Percentiles rank a stretch among this genome's conserved stretches.
phyloP scores from a whole-genome alignment of 2,329 filamentous ascomycete species.

The Cladorrhinum sp. region DNA sequence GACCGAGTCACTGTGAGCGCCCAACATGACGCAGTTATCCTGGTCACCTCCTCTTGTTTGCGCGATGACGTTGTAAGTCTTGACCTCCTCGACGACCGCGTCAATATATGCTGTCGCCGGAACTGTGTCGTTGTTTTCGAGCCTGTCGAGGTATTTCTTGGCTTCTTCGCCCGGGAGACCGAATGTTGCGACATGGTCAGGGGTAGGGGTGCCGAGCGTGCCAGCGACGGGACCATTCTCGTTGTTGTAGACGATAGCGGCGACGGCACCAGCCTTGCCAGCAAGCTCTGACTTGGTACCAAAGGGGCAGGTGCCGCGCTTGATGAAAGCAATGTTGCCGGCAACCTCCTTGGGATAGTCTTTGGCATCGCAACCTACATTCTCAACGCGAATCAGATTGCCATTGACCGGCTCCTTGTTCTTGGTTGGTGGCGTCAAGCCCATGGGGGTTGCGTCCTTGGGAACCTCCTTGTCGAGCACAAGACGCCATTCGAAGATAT shows the following conservation, averaged over 20 bases:
- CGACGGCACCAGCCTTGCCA: conserved; percentile 65
- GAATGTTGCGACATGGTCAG: conserved; percentile 64
- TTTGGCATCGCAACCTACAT: conserved; percentile 59
- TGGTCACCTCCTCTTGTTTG: conserved; percentile 59
- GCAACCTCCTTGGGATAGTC: conserved; percentile 61
- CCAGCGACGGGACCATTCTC: conserved; percentile 61
- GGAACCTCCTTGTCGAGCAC: conserved; percentile 53
- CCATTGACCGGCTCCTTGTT: conserved; percentile 58
- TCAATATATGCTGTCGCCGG: conserved; percentile 59
- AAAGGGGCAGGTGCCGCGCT: conserved; percentile 68
- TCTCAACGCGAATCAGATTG: conserved; percentile 57
- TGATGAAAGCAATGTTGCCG: conserved; percentile 68
- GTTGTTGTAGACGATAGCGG: conserved; percentile 73
- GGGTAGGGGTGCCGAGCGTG: conserved; percentile 62
- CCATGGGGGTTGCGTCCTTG: conserved; percentile 54
- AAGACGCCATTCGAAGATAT: conserved; percentile 57
- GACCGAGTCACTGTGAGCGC: conserved; percentile 63
- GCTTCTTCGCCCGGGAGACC: conserved; percentile 62
- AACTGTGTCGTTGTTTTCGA: conserved; percentile 50
- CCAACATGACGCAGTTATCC: conserved; percentile 64
- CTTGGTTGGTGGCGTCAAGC: conserved; percentile 64
- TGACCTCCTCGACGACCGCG: conserved; percentile 51
- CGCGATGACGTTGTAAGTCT: conserved; percentile 60
- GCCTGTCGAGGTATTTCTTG: conserved; percentile 49
- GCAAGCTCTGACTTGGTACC: conserved; percentile 68